These are phyloP conservation scores for Delphinella strobiligena DNA, from an alignment of 2,329 filamentous ascomycete genomes.

Conservation along the genomic window DNA sequence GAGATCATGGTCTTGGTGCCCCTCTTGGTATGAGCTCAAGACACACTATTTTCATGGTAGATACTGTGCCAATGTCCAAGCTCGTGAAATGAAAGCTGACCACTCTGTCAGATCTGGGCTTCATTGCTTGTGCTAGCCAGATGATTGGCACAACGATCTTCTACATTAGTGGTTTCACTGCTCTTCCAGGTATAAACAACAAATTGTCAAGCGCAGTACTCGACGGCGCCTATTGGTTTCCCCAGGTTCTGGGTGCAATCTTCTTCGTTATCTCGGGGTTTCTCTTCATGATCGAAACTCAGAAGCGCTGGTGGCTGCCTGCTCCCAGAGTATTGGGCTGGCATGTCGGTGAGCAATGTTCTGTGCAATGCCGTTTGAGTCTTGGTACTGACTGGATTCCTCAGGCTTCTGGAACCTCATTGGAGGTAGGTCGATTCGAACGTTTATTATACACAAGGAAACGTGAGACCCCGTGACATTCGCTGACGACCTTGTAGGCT, in stretches of 20 bases:
- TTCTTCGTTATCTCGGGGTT: slow-evolving; percentile 48
- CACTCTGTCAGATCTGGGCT: slow-evolving; percentile 42
- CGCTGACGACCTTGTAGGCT: no score
- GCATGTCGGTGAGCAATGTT: slow-evolving; percentile 41
- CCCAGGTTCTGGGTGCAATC: slow-evolving; percentile 49
- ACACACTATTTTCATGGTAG: slow-evolving; percentile 43
- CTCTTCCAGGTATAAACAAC: slow-evolving; percentile 44
- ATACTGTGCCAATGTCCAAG: background rate
- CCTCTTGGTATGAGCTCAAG: slow-evolving; percentile 42
- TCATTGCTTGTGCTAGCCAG: slow-evolving; percentile 47
- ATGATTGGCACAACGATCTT: slow-evolving; percentile 50
- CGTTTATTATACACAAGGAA: background rate
- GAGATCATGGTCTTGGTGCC: slow-evolving; percentile 46
- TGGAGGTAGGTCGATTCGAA: slow-evolving; percentile 40
- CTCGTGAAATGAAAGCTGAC: background rate
- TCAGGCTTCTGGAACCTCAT: slow-evolving; percentile 46
- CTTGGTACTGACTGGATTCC: background rate
- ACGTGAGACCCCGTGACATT: no score
- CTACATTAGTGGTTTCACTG: slow-evolving; percentile 51
- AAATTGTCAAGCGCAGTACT: slow-evolving; percentile 34
- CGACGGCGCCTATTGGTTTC: slow-evolving; percentile 50
- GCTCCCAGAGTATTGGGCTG: slow-evolving; percentile 47
- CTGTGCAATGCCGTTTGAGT: background rate
- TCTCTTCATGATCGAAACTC: slow-evolving; percentile 56
- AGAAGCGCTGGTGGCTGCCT: slow-evolving; percentile 50